Percentiles rank a stretch among this genome's conserved stretches.
phyloP scores from a whole-genome alignment of 192 early-diverging fungal genomes.

The Coemansia furcata region DNA sequence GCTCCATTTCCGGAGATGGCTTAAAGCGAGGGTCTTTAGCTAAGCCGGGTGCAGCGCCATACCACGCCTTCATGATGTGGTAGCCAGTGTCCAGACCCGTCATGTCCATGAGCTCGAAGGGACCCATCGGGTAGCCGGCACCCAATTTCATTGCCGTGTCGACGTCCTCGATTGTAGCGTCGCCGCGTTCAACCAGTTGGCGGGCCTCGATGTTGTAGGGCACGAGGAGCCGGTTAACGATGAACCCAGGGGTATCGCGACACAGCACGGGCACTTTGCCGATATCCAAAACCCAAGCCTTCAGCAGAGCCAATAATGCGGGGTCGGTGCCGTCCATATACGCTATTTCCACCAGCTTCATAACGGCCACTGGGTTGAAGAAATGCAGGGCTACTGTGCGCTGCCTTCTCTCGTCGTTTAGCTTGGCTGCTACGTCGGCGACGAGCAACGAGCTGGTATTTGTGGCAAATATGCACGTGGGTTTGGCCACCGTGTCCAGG shows the following conservation, averaged over 20 bases:
- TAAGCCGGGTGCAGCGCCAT: conserved; percentile 4
- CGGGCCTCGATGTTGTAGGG: conserved; percentile 64
- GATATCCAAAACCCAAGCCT: conserved; percentile 47
- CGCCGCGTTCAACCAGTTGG: conserved; percentile 64
- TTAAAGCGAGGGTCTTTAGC: conserved; percentile 9
- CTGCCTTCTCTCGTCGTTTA: conserved; percentile 7
- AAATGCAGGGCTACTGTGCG: conserved; percentile 61
- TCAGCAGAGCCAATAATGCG: conserved; percentile 42
- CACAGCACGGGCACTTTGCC: conserved; percentile 63
- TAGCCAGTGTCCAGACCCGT: conserved; percentile 61
- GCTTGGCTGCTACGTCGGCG: conserved; percentile 59
- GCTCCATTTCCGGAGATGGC: conserved; percentile 24
- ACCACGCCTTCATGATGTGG: conserved; percentile 54
- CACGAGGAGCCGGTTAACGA: conserved; percentile 66
- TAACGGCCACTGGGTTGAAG: conserved; percentile 67
- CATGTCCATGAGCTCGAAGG: conserved; percentile 59
- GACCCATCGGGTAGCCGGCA: conserved; percentile 61
- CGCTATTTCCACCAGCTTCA: conserved; percentile 67
- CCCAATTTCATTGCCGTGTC: conserved; percentile 66
- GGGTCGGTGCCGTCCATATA: conserved; percentile 41
- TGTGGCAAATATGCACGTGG: conserved; percentile 74
- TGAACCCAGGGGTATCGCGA: conserved; percentile 64
- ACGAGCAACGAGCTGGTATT: conserved; percentile 90
- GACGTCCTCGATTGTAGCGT: conserved; percentile 60
- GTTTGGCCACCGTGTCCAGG: conserved; percentile 67